phyloP scores from a whole-genome alignment of 1,139 yeast genomes.

The Taphrina wiesneri region DNA sequence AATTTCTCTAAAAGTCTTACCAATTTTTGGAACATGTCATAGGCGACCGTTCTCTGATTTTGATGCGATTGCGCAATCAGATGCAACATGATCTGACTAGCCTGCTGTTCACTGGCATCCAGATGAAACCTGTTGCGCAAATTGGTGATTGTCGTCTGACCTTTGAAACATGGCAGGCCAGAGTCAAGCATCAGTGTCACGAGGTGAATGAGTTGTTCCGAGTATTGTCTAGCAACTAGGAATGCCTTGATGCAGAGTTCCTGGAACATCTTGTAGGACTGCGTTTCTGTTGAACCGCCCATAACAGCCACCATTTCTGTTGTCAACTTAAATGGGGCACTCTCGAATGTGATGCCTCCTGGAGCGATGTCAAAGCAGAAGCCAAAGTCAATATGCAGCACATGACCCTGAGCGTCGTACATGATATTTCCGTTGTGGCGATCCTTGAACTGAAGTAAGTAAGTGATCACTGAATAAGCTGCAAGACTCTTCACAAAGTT shows the following conservation, averaged over 20 bases:
- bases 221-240: constrained; percentile 83
- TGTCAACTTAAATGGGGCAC: constrained; percentile 94
- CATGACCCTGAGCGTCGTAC: constrained; percentile 95
- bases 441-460: constrained; percentile 89
- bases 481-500: constrained; percentile 93
- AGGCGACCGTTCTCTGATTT: constrained; percentile 86
- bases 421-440: constrained; percentile 98
- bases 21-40: constrained; percentile 93
- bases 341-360: constrained; percentile 97
- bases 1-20: background rate
- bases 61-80: constrained; percentile 81
- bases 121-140: constrained; percentile 79
- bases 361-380: constrained; percentile 98
- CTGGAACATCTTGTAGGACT: constrained; percentile 91
- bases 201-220: constrained; percentile 80
- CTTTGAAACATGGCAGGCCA: constrained; percentile 94
- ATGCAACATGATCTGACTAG: constrained; percentile 72
- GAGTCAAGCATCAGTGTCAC: constrained; percentile 92
- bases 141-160: constrained; percentile 73
- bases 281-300: constrained; percentile 84
- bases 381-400: constrained; percentile 95
- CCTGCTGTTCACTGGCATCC: constrained; percentile 77
- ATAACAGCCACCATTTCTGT: constrained; percentile 94
- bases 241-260: constrained; percentile 92
- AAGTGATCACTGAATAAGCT: constrained; percentile 92